Conservation (phyloP, 169 alveolate genomes). For the Prorocentrum cordatum region DNA sequence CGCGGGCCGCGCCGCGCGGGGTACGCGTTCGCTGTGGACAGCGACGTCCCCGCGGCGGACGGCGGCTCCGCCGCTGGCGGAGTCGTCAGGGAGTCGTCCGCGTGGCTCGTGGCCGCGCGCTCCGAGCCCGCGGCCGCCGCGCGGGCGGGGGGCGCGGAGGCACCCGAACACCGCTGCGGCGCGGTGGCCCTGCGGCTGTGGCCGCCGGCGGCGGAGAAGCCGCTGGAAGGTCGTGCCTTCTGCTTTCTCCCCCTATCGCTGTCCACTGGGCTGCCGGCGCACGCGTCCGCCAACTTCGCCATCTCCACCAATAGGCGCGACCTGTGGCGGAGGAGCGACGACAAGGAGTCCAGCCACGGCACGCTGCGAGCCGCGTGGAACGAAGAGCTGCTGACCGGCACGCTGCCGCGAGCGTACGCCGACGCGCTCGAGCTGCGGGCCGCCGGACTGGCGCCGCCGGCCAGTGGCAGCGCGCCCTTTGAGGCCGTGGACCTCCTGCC, state of each 20-base stretch:
- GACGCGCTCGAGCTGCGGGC: conserved; percentile 18
- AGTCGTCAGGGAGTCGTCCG: neutral
- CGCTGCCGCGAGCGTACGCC: conserved; percentile 14
- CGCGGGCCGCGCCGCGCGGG: neutral
- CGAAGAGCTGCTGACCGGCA: neutral
- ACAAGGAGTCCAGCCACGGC: conserved; percentile 19
- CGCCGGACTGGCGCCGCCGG: conserved; percentile 2
- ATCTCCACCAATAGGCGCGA: conserved; percentile 26
- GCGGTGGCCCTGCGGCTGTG: conserved; percentile 1
- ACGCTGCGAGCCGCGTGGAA: conserved; percentile 18
- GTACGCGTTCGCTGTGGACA: neutral
- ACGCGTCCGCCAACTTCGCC: conserved; percentile 25
- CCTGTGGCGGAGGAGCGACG: conserved; percentile 40
- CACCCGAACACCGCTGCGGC: neutral
- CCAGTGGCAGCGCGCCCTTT: neutral
- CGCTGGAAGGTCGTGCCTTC: neutral
- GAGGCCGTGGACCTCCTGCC: neutral
- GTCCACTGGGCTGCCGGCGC: conserved; percentile 12
- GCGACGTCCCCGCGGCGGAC: neutral
- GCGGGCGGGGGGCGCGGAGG: too few relatives aligned
- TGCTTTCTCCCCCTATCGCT: conserved; percentile 41
- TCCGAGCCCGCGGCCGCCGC: conserved; percentile 20
- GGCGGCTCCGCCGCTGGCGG: neutral
- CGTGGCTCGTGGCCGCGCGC: conserved; percentile 29
- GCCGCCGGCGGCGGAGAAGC: neutral